These are phyloP conservation scores for Aegilops speltoides DNA, from an alignment of 176 grass and related monocot genomes.

Conservation along the genomic window DNA sequence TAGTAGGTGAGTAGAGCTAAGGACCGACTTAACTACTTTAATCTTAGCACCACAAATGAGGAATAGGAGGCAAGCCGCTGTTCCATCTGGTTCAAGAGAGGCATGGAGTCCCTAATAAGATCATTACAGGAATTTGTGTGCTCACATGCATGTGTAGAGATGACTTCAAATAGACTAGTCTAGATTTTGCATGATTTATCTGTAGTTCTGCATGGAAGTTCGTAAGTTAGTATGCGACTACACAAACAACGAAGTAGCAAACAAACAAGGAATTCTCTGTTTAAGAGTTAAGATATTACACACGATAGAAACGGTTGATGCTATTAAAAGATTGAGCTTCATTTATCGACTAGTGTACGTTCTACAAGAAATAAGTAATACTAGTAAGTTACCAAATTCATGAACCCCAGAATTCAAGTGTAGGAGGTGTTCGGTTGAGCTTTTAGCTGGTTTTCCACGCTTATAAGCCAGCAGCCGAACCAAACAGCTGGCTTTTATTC, in stretches of 20 bases:
- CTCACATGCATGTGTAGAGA: neutral
- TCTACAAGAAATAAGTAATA: neutral
- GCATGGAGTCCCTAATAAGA: neutral
- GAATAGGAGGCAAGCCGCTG: neutral
- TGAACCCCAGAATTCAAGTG: neutral
- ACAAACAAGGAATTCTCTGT: neutral
- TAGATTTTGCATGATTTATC: neutral
- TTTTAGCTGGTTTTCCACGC: too few relatives aligned
- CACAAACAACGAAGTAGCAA: neutral
- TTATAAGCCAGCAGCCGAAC: too few relatives aligned
- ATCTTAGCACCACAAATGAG: neutral
- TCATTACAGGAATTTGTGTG: neutral
- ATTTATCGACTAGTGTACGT: neutral
- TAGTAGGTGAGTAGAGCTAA: neutral
- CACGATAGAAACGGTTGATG: neutral
- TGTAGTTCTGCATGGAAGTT: neutral
- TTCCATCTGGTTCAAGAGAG: slow-evolving; percentile 1
- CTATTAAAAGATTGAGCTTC: neutral
- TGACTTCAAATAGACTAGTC: neutral
- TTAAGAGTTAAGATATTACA: neutral
- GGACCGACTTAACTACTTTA: neutral
- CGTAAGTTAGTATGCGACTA: neutral
- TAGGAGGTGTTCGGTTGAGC: too few relatives aligned
- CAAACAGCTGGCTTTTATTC: too few relatives aligned
- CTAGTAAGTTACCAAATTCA: too few relatives aligned